Base-by-base conservation (phyloP, 2,329 filamentous ascomycete genomes). In the Aspergillus alliaceus region DNA sequence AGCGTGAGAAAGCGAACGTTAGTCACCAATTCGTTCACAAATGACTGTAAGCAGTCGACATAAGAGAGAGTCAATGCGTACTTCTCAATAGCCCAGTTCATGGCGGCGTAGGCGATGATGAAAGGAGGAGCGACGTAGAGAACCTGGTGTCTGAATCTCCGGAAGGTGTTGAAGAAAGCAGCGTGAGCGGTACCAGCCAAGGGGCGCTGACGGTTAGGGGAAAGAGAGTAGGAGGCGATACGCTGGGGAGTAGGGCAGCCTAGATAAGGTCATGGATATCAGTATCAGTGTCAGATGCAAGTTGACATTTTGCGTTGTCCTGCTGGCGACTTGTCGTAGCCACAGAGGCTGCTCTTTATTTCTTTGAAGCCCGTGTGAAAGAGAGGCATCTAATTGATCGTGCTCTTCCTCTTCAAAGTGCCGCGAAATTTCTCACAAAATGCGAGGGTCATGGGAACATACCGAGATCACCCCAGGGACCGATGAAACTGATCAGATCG, bases 151-250 rank as follows among this genome's bases (percentile, higher is more conserved):
- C 87, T 88, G 79, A 89, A 90, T 71, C 95, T 87, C 77, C 95
- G 88, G 85, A 90, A 96, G 69, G 86, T 88, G 86, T 99, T 99
- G 88, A 98, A 98, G 82, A 98, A 80, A 72, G 93, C 93, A 66
- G 88, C 90, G 77, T 93, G 80, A 64, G 84, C 77, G 59, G 88
- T 82, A 69, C 90, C 91, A 63, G 91, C 91, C 66, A 96, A 84
- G 63, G 92, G 90, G 72, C 90, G 88, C 82, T 96, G 93, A 75
- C 90, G 89, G 85, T 99, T 98, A 66, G 89, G 79, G 68, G 90
- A 88, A 66, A 99, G 74, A 65, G 88, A 84, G 80, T 96, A 98
- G 70, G 82, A 81, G 56, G 81, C 79, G 59, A 88, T 79, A 69
- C 85, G 85, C 72, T 87, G 85, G 64, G 72, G 72, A 42, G 71